Percentiles rank a stretch among this genome's conserved stretches.
Conservation (phyloP, 129 eudicot genomes). For the Pulicaria dysenterica region DNA sequence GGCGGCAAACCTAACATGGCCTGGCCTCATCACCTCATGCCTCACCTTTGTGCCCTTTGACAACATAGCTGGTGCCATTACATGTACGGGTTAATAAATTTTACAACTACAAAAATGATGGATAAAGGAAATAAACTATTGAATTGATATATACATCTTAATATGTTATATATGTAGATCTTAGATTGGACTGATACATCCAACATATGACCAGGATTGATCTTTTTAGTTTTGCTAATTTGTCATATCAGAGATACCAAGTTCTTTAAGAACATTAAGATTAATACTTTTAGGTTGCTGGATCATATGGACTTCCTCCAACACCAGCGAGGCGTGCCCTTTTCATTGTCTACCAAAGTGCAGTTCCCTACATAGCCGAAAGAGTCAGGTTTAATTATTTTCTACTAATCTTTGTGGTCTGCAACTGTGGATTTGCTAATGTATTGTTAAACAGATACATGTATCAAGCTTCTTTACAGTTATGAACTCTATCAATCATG, state of each 20-base stretch:
- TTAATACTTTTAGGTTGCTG: slow-evolving; percentile 70
- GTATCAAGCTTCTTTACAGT: neutral
- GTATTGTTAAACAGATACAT: slow-evolving; percentile 1
- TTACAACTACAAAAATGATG: neutral
- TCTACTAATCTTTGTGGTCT: neutral
- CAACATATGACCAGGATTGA: neutral
- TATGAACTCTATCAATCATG: slow-evolving; percentile 8
- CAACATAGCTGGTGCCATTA: neutral
- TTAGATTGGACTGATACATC: neutral
- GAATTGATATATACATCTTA: neutral
- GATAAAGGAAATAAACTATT: neutral
- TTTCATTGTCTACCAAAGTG: slow-evolving; percentile 84
- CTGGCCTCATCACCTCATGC: too few species aligned
- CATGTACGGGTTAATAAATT: neutral
- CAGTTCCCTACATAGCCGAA: slow-evolving; percentile 97
- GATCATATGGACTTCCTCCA: slow-evolving; percentile 91
- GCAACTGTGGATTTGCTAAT: slow-evolving; percentile 22
- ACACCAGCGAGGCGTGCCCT: slow-evolving; percentile 97
- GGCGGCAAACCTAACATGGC: too few species aligned
- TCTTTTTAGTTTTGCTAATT: slow-evolving; percentile 2
- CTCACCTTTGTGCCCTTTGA: too few species aligned
- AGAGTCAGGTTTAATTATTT: slow-evolving; percentile 65
- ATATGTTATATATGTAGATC: too few species aligned
- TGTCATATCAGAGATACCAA: neutral
- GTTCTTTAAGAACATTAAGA: slow-evolving; percentile 13